phyloP scores from a whole-genome alignment of 305 asterid species.

The Fraxinus albicans region DNA sequence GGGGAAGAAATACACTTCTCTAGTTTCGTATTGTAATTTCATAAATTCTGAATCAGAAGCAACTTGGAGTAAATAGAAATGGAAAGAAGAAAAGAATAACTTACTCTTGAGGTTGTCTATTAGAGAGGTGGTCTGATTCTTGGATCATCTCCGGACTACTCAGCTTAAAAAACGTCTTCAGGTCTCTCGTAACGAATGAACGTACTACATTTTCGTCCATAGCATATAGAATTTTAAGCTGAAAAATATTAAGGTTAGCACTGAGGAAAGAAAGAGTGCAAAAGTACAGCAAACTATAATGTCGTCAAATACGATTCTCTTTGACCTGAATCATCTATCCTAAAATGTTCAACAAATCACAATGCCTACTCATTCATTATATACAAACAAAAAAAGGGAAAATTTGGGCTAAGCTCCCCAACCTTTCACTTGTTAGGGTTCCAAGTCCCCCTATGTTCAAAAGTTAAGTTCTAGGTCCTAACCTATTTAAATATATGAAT shows the following conservation, averaged over 20 bases:
- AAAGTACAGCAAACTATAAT: conserved; percentile 16
- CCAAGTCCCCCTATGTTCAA: no score
- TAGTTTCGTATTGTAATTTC: background rate
- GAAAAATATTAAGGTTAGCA: conserved; percentile 32
- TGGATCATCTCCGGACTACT: conserved; percentile 73
- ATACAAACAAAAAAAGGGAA: background rate
- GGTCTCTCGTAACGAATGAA: conserved; percentile 80
- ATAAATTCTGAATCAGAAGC: background rate
- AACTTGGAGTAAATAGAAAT: background rate
- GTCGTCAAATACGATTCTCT: conserved; percentile 3
- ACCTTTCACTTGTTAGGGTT: background rate
- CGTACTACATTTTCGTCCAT: conserved; percentile 96
- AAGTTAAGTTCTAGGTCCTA: no score
- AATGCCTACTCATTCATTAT: background rate
- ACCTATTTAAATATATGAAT: no score
- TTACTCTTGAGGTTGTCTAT: conserved; percentile 64
- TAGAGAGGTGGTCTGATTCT: conserved; percentile 51
- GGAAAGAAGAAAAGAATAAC: conserved; percentile 18
- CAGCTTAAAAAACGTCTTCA: conserved; percentile 69
- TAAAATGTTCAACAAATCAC: background rate
- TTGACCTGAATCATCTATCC: background rate
- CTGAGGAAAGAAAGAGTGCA: conserved; percentile 3
- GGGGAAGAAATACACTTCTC: background rate
- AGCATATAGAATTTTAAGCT: conserved; percentile 87
- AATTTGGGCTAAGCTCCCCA: no score